Conservation (phyloP, 768 basidiomycete genomes). For the Daedaleopsis nitida region DNA sequence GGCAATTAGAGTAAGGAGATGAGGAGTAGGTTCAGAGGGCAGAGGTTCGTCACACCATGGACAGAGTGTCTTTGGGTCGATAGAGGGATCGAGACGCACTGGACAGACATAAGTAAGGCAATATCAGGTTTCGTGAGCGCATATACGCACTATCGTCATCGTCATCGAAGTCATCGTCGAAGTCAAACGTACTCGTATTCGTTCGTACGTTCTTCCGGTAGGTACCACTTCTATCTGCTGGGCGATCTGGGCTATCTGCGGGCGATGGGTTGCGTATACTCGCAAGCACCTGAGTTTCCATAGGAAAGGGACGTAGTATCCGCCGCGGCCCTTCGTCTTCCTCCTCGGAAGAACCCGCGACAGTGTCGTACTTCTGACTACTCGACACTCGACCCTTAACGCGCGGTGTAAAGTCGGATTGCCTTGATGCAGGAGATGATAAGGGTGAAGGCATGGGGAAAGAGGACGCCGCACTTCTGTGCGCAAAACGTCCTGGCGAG, state of each 20-base stretch:
- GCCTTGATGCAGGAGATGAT: conserved; percentile 11
- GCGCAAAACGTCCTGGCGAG: background rate
- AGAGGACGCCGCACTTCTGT: background rate
- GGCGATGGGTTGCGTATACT: conserved; percentile 36
- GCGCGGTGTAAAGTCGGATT: background rate
- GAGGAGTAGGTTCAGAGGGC: conserved; percentile 61
- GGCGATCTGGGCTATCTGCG: background rate
- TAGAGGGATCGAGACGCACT: conserved; percentile 54
- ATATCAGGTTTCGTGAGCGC: background rate
- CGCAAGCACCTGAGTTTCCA: conserved; percentile 48
- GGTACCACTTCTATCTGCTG: conserved; percentile 30
- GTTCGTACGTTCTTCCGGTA: conserved; percentile 29
- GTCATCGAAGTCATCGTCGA: conserved; percentile 14
- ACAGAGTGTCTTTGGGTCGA: conserved; percentile 71
- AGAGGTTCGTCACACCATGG: conserved; percentile 80
- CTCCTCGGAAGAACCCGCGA: conserved; percentile 9
- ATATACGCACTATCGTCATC: conserved; percentile 27
- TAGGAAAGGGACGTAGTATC: conserved; percentile 43
- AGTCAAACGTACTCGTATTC: conserved; percentile 9
- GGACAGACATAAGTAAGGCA: background rate
- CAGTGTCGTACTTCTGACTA: conserved; percentile 1
- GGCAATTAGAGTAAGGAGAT: conserved; percentile 55
- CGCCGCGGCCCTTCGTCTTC: conserved; percentile 2
- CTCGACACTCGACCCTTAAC: background rate
- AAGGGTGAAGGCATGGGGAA: conserved; percentile 16